Evolutionary conservation across 306 rosid genomes (phyloP), one percentile per base, ranked within the genome.

Genomic region (Prunus mongolica): DNA sequence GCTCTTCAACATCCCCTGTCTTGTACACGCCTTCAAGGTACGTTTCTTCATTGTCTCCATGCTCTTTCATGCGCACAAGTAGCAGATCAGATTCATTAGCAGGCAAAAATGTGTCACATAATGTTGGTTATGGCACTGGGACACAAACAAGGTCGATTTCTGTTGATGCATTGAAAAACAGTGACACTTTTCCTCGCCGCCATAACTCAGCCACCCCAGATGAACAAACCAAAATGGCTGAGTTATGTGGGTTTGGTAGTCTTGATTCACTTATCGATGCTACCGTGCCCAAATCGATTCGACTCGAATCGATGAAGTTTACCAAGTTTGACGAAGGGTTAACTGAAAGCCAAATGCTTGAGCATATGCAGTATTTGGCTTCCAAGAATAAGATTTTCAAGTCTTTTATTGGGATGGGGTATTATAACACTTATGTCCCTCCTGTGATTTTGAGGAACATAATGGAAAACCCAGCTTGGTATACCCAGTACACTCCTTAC

Each of bases 381-480:
- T 82, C 99, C 1, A 89, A 91, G 70, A 96, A 96, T 67, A 89
- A 88, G 83, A 50, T 91, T 78, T 96, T 91, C 69, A 96, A 91
- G 76, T 91, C 97, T 0, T 87, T 11, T 57, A 91, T 96, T 70
- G 99, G 99, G 30, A 93, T 96, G 99, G 99, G 99, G 12, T 96
- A 96, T 79, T 89, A 91, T 22, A 89, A 96, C 82, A 96, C 99
- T 15, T 71, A 88, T 72, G 99, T 96, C 61, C 99, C 99, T 3
- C 97, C 96, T 27, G 99, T 86, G 67, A 93, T 96, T 74, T 86
- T 93, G 90, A 93, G 99, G 88, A 96, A 96, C 78, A 88, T 96
- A 2, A 83, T 96, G 98, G 99, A 96, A 63, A 96, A 96, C 50
- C 99, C 99, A 56, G 99, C 93, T 65, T 96, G 99, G 99, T 96